These are phyloP conservation scores for Botrytis porri DNA, from an alignment of 2,329 filamentous ascomycete species.

Conservation along the genomic window DNA sequence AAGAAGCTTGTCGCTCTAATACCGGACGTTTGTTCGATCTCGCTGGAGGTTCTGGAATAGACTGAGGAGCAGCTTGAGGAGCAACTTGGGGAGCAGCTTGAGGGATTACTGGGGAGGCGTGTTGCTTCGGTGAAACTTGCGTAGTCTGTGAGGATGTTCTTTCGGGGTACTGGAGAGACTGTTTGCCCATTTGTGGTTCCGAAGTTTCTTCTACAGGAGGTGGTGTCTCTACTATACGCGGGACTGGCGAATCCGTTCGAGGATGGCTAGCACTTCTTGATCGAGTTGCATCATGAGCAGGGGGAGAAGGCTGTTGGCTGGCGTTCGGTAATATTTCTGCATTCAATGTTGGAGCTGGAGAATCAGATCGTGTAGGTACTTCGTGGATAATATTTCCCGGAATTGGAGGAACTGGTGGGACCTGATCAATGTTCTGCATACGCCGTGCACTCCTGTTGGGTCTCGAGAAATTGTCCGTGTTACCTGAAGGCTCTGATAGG, in stretches of 20 bases:
- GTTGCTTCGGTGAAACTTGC: slow-evolving; percentile 43
- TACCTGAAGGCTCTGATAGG: slow-evolving; percentile 64
- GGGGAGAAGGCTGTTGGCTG: neutral
- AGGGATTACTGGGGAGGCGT: slow-evolving; percentile 10
- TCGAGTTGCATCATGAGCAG: neutral
- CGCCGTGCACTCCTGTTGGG: slow-evolving; percentile 42
- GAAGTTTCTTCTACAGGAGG: slow-evolving; percentile 38
- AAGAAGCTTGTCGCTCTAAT: slow-evolving; percentile 35
- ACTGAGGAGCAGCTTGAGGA: slow-evolving; percentile 19
- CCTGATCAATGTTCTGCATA: slow-evolving; percentile 30
- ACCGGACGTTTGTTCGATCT: slow-evolving; percentile 46
- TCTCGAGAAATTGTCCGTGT: slow-evolving; percentile 60
- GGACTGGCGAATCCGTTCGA: slow-evolving; percentile 43
- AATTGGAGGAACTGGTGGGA: slow-evolving; percentile 18
- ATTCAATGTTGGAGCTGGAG: slow-evolving; percentile 2
- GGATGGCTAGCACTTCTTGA: slow-evolving; percentile 33
- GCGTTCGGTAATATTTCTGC: slow-evolving; percentile 8
- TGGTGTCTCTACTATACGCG: slow-evolving; percentile 65
- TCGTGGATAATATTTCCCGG: slow-evolving; percentile 23
- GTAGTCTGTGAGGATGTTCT: slow-evolving; percentile 18
- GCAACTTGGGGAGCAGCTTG: slow-evolving; percentile 15
- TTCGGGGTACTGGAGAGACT: slow-evolving; percentile 22
- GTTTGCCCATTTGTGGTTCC: slow-evolving; percentile 22
- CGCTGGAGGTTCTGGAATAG: slow-evolving; percentile 47
- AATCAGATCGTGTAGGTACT: slow-evolving; percentile 23